These are phyloP conservation scores for Phylloboletellus chloephorus DNA, from an alignment of 1,284 basidiomycete species.

Conservation along the genomic window DNA sequence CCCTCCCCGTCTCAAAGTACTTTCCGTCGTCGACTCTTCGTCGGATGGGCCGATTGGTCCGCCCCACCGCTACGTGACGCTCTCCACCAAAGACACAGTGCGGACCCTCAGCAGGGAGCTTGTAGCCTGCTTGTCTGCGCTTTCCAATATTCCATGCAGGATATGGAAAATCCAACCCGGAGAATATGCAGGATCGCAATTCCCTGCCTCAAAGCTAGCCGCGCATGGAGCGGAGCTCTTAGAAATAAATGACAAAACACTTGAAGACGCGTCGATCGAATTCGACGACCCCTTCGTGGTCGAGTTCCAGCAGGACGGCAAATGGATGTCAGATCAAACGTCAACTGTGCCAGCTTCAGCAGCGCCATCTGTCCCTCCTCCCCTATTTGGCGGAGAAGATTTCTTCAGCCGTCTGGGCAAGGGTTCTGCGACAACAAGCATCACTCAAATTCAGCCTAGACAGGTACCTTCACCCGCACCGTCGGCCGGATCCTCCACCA, in stretches of 20 bases:
- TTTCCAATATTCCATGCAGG: conserved; percentile 40
- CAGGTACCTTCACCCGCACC: conserved; percentile 24
- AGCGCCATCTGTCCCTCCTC: conserved; percentile 32
- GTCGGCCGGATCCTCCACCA: conserved; percentile 23
- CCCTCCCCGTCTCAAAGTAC: conserved; percentile 65
- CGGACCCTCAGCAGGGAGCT: conserved; percentile 39
- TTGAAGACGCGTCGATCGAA: conserved; percentile 57
- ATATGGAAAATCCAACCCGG: conserved; percentile 53
- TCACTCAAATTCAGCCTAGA: conserved; percentile 27
- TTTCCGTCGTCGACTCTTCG: conserved; percentile 38
- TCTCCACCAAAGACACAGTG: conserved; percentile 50
- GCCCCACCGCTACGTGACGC: conserved; percentile 34
- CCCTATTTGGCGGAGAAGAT: conserved; percentile 52
- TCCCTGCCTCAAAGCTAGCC: conserved; percentile 38
- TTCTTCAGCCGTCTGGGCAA: conserved; percentile 52
- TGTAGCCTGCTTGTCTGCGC: conserved; percentile 33
- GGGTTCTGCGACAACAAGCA: conserved; percentile 19
- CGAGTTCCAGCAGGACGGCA: conserved; percentile 49
- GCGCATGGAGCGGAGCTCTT: conserved; percentile 37
- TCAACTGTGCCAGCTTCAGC: conserved; percentile 5
- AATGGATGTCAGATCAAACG: conserved; percentile 45
- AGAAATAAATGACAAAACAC: conserved; percentile 36
- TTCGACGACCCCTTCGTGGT: conserved; percentile 61
- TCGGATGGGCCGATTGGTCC: conserved; percentile 22
- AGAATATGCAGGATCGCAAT: conserved; percentile 36